Percentiles rank a stretch among this genome's conserved stretches.
Evolutionary conservation across 306 rosid species (phyloP).

Genomic region (Inga oerstediana): DNA sequence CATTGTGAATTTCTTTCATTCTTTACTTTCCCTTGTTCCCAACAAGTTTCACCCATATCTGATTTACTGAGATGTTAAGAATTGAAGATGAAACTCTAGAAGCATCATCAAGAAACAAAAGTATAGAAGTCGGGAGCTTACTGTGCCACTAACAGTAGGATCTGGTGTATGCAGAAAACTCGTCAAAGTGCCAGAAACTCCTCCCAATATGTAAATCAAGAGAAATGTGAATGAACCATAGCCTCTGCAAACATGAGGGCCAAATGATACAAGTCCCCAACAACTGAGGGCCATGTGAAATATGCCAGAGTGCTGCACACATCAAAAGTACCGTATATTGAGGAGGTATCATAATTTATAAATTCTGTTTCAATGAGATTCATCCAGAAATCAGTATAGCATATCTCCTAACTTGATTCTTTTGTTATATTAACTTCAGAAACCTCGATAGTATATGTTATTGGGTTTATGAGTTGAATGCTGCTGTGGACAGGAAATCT

Average conservation of each 20-base stretch:
- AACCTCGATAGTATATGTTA: not conserved
- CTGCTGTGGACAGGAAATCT: not conserved
- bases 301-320: constrained; percentile 78
- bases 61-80: not conserved
- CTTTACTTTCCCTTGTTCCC: not conserved
- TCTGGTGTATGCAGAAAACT: constrained; percentile 87
- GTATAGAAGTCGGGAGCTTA: constrained; percentile 30
- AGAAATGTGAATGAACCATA: constrained; percentile 81
- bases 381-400: not conserved
- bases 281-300: constrained; percentile 71
- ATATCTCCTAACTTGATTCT: not conserved
- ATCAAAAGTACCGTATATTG: not conserved
- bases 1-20: not conserved
- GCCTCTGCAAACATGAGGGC: constrained; percentile 80
- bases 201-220: constrained; percentile 85
- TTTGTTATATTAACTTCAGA: not conserved
- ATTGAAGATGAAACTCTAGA: not conserved
- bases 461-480: not conserved
- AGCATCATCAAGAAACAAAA: not conserved
- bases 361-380: not conserved
- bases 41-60: not conserved
- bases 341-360: not conserved
- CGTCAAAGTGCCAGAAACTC: constrained; percentile 82
- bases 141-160: constrained; percentile 88
- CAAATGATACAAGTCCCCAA: constrained; percentile 71